phyloP scores from a whole-genome alignment of 495 filamentous ascomycete genomes.

The Diplogelasinospora grovesii region DNA sequence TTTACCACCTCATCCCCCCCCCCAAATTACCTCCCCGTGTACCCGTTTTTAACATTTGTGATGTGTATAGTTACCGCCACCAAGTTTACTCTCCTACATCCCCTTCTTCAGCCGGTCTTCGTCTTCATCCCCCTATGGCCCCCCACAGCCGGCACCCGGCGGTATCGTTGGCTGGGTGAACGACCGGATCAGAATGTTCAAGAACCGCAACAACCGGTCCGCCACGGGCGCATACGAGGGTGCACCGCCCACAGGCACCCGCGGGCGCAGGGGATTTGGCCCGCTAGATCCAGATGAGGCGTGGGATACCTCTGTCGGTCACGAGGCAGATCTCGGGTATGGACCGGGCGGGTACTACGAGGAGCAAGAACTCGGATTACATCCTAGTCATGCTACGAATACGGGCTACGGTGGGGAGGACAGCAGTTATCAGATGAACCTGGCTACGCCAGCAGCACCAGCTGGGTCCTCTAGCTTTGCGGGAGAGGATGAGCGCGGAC shows the following conservation, averaged over 20 bases:
- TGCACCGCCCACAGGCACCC: neutral
- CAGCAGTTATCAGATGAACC: conserved; percentile 42
- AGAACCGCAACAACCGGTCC: conserved; percentile 46
- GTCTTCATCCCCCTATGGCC: conserved; percentile 27
- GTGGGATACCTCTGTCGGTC: conserved; percentile 62
- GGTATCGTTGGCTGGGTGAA: conserved; percentile 56
- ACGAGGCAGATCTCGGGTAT: conserved; percentile 50
- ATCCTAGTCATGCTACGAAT: conserved; percentile 10
- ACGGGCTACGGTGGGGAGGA: conserved; percentile 14
- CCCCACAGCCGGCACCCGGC: conserved; percentile 46
- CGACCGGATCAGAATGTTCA: conserved; percentile 41
- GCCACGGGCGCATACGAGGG: conserved; percentile 60
- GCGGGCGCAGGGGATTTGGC: conserved; percentile 35
- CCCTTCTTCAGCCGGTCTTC: conserved; percentile 38
- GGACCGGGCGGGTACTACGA: conserved; percentile 49
- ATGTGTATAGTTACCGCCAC: conserved; percentile 48
- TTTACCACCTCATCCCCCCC: conserved; percentile 8
- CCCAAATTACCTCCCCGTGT: neutral
- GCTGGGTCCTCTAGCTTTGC: conserved; percentile 2
- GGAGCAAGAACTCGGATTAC: conserved; percentile 54
- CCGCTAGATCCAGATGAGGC: conserved; percentile 64
- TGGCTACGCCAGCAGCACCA: conserved; percentile 15
- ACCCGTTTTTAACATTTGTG: too few relatives aligned
- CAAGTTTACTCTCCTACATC: conserved; percentile 55
- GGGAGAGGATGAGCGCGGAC: conserved; percentile 25